Evolutionary conservation across 345 rosid species (phyloP).

Genomic region (Dipteronia sinensis): DNA sequence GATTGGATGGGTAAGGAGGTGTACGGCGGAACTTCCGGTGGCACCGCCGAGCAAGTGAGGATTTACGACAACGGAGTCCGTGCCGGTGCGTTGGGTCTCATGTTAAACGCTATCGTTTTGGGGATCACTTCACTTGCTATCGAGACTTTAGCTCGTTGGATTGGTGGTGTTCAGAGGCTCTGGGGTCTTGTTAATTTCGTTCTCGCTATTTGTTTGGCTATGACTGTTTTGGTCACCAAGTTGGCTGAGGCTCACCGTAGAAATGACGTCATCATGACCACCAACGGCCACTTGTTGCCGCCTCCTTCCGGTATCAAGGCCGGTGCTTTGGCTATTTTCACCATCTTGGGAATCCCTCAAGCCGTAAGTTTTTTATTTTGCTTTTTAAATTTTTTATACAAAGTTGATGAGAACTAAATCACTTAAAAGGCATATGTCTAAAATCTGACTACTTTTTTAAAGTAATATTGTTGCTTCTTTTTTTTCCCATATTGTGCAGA

Average conservation of each 20-base stretch:
- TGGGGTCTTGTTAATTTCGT: constrained; percentile 80
- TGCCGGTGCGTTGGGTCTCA: constrained; percentile 79
- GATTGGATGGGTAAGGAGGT: constrained; percentile 96
- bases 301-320: constrained; percentile 54
- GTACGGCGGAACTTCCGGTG: constrained; percentile 69
- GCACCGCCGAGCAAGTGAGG: constrained; percentile 21
- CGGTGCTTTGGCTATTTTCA: constrained; percentile 61
- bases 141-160: constrained; percentile 42
- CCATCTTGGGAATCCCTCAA: constrained; percentile 73
- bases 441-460: too few relatives aligned
- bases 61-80: constrained; percentile 69
- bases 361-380: constrained; percentile 45
- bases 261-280: not conserved
- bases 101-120: constrained; percentile 75
- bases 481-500: too few relatives aligned
- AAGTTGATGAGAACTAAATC: not conserved
- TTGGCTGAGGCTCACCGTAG: constrained; percentile 54
- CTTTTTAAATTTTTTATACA: too few relatives aligned
- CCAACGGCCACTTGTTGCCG: not conserved
- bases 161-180: constrained; percentile 58
- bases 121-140: constrained; percentile 63
- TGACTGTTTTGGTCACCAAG: constrained; percentile 63
- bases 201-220: constrained; percentile 54
- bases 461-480: too few relatives aligned
- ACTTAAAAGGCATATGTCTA: not conserved